phyloP scores from a whole-genome alignment of 768 basidiomycete species.

The Candolleomyces aberdarensis region DNA sequence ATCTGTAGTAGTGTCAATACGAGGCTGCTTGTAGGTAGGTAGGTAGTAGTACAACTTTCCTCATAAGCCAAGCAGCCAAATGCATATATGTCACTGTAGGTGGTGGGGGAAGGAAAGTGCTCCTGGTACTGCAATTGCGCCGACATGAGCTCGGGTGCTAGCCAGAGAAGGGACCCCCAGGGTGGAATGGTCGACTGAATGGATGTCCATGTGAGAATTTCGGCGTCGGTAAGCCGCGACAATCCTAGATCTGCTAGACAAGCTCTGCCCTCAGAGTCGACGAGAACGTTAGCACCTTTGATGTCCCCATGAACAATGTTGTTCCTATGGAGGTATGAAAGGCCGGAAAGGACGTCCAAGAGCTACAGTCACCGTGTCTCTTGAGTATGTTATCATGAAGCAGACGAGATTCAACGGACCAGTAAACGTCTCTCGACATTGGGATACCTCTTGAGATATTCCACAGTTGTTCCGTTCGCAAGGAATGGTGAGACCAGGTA shows the following conservation, averaged over 20 bases:
- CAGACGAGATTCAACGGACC: neutral
- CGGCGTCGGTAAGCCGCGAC: neutral
- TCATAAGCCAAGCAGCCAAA: neutral
- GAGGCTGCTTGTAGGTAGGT: too few relatives aligned
- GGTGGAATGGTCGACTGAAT: neutral
- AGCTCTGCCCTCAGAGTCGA: neutral
- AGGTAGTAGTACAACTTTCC: neutral
- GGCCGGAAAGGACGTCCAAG: neutral
- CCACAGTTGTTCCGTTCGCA: neutral
- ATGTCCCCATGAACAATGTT: neutral
- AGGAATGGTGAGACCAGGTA: too few relatives aligned
- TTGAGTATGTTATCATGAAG: too few relatives aligned
- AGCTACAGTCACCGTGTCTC: neutral
- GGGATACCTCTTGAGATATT: neutral
- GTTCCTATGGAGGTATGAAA: neutral
- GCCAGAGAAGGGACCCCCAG: neutral
- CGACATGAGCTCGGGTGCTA: neutral
- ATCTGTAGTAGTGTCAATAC: neutral
- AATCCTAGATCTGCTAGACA: neutral
- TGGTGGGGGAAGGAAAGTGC: neutral
- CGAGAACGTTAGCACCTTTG: neutral
- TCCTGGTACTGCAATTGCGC: neutral
- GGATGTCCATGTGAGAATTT: neutral
- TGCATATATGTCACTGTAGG: neutral
- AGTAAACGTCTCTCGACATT: neutral